These are phyloP conservation scores for Cladosporium sp. DNA, from an alignment of 2,329 filamentous ascomycete genomes.

Conservation along the genomic window DNA sequence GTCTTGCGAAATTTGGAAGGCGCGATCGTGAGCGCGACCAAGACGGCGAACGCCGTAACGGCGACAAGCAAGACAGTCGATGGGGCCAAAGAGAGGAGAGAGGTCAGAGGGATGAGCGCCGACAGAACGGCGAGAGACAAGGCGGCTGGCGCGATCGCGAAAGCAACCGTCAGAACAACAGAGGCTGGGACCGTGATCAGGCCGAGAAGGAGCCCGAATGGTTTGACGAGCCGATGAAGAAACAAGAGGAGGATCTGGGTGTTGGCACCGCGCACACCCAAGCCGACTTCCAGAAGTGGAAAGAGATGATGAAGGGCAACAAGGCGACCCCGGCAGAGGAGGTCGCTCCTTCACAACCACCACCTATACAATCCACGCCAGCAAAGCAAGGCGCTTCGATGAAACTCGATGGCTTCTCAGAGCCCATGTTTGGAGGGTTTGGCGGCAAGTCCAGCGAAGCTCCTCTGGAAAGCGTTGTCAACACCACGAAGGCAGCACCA, in stretches of 20 bases:
- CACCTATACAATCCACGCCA: constrained; percentile 23
- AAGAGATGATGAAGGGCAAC: constrained; percentile 73
- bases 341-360: constrained; percentile 22
- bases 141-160: constrained; percentile 60
- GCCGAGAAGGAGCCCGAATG: constrained; percentile 85
- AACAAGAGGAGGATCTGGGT: constrained; percentile 60
- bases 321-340: constrained; percentile 27
- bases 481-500: constrained; percentile 36
- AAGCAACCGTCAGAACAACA: constrained; percentile 46
- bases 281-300: constrained; percentile 93
- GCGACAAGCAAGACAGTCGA: constrained; percentile 72
- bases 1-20: constrained; percentile 53
- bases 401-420: constrained; percentile 66
- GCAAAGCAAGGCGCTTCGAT: constrained; percentile 59
- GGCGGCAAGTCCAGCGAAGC: constrained; percentile 50
- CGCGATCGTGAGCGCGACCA: constrained; percentile 41
- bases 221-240: constrained; percentile 67
- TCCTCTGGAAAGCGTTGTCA: constrained; percentile 36
- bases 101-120: constrained; percentile 42
- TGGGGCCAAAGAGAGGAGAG: constrained; percentile 43
- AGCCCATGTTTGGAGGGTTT: constrained; percentile 73
- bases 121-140: constrained; percentile 43
- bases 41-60: constrained; percentile 62
- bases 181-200: constrained; percentile 58
- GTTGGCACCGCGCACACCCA: constrained; percentile 62